phyloP scores from a whole-genome alignment of 2,329 filamentous ascomycete species.

The Alternaria consortialis region DNA sequence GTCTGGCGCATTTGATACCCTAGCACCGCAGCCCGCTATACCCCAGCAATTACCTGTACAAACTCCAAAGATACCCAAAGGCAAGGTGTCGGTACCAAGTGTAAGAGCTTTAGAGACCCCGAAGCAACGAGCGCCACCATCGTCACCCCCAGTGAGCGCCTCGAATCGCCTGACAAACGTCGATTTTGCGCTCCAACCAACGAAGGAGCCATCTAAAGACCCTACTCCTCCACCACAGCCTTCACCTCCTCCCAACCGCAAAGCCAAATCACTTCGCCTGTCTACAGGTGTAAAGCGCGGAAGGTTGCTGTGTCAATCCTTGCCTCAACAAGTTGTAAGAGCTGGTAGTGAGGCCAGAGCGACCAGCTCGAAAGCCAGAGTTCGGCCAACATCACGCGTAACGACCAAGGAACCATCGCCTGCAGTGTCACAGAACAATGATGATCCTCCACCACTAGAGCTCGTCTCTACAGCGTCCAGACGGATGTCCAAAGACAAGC shows the following conservation, averaged over 20 bases:
- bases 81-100: constrained; percentile 37
- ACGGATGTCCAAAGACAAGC: constrained; percentile 12
- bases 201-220: constrained; percentile 15
- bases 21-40: constrained; percentile 7
- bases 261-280: constrained; percentile 50
- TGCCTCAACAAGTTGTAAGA: constrained; percentile 25
- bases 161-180: constrained; percentile 50
- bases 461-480: not conserved
- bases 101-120: constrained; percentile 36
- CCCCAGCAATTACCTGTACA: constrained; percentile 12
- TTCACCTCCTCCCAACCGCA: constrained; percentile 30
- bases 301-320: constrained; percentile 55
- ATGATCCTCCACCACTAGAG: not conserved
- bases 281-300: constrained; percentile 52
- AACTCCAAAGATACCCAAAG: constrained; percentile 35
- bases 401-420: constrained; percentile 15
- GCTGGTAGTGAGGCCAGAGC: constrained; percentile 11
- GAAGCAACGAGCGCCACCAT: constrained; percentile 34
- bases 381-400: constrained; percentile 2
- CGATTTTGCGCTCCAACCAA: constrained; percentile 33
- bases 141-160: constrained; percentile 50
- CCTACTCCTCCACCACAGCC: constrained; percentile 11
- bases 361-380: not conserved
- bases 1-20: constrained; percentile 5
- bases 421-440: constrained; percentile 4